Percentiles rank a stretch among this genome's conserved stretches.
Conservation (phyloP, 2,329 filamentous ascomycete species). For the Cercospora brassicicola region DNA sequence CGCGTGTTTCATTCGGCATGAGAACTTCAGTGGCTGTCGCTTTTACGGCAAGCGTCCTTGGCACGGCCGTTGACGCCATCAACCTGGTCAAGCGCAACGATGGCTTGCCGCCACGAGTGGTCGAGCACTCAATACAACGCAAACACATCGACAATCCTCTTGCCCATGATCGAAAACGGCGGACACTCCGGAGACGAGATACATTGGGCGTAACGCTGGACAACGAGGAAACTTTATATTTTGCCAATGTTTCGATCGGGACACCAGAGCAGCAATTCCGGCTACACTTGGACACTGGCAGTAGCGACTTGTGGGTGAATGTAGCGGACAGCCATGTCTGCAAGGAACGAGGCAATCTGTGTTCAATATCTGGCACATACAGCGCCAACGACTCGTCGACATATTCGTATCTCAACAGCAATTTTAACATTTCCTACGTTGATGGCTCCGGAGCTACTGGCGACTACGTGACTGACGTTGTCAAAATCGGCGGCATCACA, state of each 20-base stretch:
- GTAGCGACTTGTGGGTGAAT: slow-evolving; percentile 67
- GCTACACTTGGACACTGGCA: slow-evolving; percentile 63
- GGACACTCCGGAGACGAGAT: slow-evolving; percentile 40
- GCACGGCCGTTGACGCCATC: slow-evolving; percentile 30
- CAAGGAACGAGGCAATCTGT: slow-evolving; percentile 48
- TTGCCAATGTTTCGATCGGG: slow-evolving; percentile 58
- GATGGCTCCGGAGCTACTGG: slow-evolving; percentile 76
- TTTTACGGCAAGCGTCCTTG: slow-evolving; percentile 30
- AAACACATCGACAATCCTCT: slow-evolving; percentile 49
- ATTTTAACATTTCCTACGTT: slow-evolving; percentile 86
- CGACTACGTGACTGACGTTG: slow-evolving; percentile 75
- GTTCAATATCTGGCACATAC: slow-evolving; percentile 66
- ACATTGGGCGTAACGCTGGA: slow-evolving; percentile 53
- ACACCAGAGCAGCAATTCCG: slow-evolving; percentile 58
- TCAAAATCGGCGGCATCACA: slow-evolving; percentile 59
- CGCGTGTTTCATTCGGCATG: slow-evolving; percentile 5
- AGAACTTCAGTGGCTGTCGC: slow-evolving; percentile 28
- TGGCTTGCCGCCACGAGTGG: slow-evolving; percentile 45
- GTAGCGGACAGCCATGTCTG: slow-evolving; percentile 63
- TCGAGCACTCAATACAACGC: slow-evolving; percentile 54
- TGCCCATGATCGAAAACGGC: slow-evolving; percentile 48
- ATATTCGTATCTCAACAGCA: slow-evolving; percentile 68
- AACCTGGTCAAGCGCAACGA: slow-evolving; percentile 34
- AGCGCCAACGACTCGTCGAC: slow-evolving; percentile 70
- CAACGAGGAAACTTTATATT: slow-evolving; percentile 62